phyloP scores from a whole-genome alignment of 805 yeast genomes.

The Yarrowia porcina region DNA sequence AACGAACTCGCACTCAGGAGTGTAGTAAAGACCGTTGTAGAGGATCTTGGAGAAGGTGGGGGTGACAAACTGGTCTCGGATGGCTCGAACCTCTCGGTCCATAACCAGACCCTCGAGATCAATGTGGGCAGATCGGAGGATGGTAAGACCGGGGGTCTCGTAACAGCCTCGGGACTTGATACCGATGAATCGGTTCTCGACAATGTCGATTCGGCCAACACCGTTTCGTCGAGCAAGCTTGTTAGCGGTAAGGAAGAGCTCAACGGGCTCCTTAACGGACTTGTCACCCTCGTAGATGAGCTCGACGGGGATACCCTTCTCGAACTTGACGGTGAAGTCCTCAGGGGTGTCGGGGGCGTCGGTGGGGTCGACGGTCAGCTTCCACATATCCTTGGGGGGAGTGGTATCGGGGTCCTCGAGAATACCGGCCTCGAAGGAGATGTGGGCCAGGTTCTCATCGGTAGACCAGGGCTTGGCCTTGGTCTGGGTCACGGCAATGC shows the following conservation, averaged over 20 bases:
- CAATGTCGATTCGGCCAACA: constrained; percentile 98
- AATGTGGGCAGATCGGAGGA: constrained; percentile 89
- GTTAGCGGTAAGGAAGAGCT: constrained; percentile 87
- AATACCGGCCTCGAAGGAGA: constrained; percentile 98
- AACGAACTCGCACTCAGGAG: constrained; percentile 96
- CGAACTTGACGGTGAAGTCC: constrained; percentile 75
- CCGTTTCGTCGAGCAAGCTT: constrained; percentile 98
- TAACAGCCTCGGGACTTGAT: constrained; percentile 99
- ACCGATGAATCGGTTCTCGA: constrained; percentile 98
- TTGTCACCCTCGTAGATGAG: constrained; percentile 60
- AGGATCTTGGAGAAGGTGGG: constrained; percentile 83
- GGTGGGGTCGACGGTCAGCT: constrained; percentile 89
- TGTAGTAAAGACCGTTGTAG: constrained; percentile 96
- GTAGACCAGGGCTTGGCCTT: constrained; percentile 99
- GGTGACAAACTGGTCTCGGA: constrained; percentile 95
- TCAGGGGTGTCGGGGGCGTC: constrained; percentile 96
- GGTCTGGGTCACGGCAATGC: constrained; percentile 93
- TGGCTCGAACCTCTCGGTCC: constrained; percentile 95
- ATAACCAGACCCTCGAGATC: constrained; percentile 95
- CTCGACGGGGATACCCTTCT: constrained; percentile 84
- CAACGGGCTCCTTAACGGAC: constrained; percentile 80
- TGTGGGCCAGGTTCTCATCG: constrained; percentile 98
- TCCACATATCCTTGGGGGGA: constrained; percentile 99
- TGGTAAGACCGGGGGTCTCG: constrained; percentile 97
- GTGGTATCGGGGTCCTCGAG: constrained; percentile 98